Base-by-base conservation (phyloP, 2,329 filamentous ascomycete genomes). In the Elsinoe ampelina region DNA sequence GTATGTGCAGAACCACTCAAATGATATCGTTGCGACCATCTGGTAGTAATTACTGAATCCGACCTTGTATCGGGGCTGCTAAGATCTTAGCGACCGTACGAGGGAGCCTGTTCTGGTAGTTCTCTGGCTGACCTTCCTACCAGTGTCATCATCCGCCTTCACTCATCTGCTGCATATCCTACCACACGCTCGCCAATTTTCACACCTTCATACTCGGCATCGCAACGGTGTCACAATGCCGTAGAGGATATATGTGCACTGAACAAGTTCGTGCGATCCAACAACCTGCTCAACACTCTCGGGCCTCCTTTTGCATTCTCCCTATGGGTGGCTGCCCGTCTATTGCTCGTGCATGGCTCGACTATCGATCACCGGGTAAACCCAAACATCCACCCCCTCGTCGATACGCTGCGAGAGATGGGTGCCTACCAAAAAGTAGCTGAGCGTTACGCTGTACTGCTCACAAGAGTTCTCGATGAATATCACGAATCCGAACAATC, bases 281-380 rank as follows among this genome's bases (percentile, higher is more conserved):
- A 89, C 63, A 79, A 80, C 54, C 80, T 95, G 68, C 77, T 95
- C 17, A 78, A 83, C 51, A 90, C 90, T 68, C 81, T 95, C 13
- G 91, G 91, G 0, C 90, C 90, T 0, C 90, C 89, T 0, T 95
- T 95, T 68, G 90, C 90, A 2, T 96, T 95, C 67, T 90, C 88
- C 0, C 77, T 95, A 1, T 95, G 91, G 91, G 91, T 95, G 13
- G 89, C 88, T 2, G 89, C 91, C 5, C 85, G 91, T 2, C 78
- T 95, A 2, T 77, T 95, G 4, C 83, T 95, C 7, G 91, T 96
- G 2, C 90, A 95, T 68, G 89, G 89, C 22, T 93, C 88, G 6
- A 95, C 90, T 0, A 89, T 95, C 57, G 88, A 93, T 62, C 87
- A 87, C 68, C 87, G 86, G 60, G 77, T 95, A 36, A 87, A 87